Conservation (phyloP, 2,329 filamentous ascomycete genomes). For the Neofusicoccum sp. region DNA sequence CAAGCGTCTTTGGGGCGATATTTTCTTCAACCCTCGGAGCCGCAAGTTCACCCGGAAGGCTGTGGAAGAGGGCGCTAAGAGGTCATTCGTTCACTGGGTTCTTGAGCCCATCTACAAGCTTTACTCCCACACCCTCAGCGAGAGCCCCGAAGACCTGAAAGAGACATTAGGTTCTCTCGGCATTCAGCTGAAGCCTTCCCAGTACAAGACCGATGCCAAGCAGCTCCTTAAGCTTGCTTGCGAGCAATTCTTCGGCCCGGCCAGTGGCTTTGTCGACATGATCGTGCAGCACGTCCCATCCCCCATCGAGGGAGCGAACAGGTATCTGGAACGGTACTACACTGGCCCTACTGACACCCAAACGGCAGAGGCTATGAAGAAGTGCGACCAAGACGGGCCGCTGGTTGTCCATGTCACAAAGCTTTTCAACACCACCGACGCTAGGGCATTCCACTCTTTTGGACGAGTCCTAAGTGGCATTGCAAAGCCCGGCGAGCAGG, state of each 20-base stretch:
- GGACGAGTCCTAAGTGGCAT: conserved; percentile 92
- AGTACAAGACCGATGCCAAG: conserved; percentile 86
- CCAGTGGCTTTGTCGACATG: conserved; percentile 94
- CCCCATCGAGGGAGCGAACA: conserved; percentile 72
- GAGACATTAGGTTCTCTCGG: conserved; percentile 74
- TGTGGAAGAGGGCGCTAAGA: conserved; percentile 73
- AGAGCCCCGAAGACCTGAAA: conserved; percentile 81
- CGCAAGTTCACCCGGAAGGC: conserved; percentile 89
- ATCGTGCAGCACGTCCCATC: conserved; percentile 85
- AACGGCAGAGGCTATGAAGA: conserved; percentile 73
- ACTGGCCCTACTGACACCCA: conserved; percentile 84
- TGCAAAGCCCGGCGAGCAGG: conserved; percentile 74
- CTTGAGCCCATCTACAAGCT: conserved; percentile 97
- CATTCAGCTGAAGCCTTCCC: conserved; percentile 85
- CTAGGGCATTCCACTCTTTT: conserved; percentile 86
- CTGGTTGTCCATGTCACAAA: conserved; percentile 92
- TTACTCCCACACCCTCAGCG: conserved; percentile 90
- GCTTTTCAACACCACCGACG: conserved; percentile 84
- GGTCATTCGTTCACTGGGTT: conserved; percentile 91
- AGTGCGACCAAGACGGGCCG: conserved; percentile 85
- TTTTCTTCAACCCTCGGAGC: conserved; percentile 90
- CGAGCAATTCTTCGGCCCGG: conserved; percentile 90
- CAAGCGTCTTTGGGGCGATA: conserved; percentile 86
- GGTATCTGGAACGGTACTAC: conserved; percentile 81
- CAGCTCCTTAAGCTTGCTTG: conserved; percentile 86